A percentile compares a stretch with the other conserved stretches of the same genome.
Conservation (phyloP, 2,329 filamentous ascomycete species). For the Bertia moriformis region DNA sequence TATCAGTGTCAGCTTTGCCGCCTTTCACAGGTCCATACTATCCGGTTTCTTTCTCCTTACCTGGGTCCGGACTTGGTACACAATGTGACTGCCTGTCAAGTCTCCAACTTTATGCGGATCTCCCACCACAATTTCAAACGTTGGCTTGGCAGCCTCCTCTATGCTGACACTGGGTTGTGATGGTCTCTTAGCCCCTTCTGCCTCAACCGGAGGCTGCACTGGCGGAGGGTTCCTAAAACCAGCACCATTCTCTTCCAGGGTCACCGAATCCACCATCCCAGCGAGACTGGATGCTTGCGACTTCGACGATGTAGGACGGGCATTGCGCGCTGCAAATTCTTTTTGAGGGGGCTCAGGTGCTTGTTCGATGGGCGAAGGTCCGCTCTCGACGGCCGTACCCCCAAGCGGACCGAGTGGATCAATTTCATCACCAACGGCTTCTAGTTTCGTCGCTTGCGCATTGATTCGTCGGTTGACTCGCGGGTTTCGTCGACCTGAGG, state of each 20-base stretch:
- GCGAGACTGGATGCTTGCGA: slow-evolving; percentile 23
- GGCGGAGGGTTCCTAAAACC: slow-evolving; percentile 53
- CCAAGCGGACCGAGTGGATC: slow-evolving; percentile 51
- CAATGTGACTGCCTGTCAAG: slow-evolving; percentile 90
- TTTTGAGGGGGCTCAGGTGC: slow-evolving; percentile 59
- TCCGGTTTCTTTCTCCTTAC: too few species aligned
- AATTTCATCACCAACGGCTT: slow-evolving; percentile 63
- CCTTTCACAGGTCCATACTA: too few species aligned
- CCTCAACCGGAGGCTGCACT: slow-evolving; percentile 39
- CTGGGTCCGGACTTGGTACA: slow-evolving; percentile 89
- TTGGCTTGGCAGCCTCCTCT: slow-evolving; percentile 85
- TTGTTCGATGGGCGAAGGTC: slow-evolving; percentile 20
- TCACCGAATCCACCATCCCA: slow-evolving; percentile 40
- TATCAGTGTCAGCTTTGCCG: slow-evolving; percentile 5
- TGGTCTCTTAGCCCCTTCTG: slow-evolving; percentile 30
- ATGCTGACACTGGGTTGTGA: slow-evolving; percentile 67
- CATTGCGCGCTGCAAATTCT: slow-evolving; percentile 46
- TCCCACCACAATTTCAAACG: slow-evolving; percentile 78
- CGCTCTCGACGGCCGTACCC: slow-evolving; percentile 11
- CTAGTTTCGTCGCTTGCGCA: slow-evolving; percentile 63
- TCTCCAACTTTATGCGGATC: slow-evolving; percentile 98
- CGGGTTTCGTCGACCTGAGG: not conserved
- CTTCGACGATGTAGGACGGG: slow-evolving; percentile 26
- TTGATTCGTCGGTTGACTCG: slow-evolving; percentile 24
- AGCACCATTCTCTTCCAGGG: slow-evolving; percentile 57